phyloP scores from a whole-genome alignment of 257 asterid species.

The Nicotiana sylvestris region DNA sequence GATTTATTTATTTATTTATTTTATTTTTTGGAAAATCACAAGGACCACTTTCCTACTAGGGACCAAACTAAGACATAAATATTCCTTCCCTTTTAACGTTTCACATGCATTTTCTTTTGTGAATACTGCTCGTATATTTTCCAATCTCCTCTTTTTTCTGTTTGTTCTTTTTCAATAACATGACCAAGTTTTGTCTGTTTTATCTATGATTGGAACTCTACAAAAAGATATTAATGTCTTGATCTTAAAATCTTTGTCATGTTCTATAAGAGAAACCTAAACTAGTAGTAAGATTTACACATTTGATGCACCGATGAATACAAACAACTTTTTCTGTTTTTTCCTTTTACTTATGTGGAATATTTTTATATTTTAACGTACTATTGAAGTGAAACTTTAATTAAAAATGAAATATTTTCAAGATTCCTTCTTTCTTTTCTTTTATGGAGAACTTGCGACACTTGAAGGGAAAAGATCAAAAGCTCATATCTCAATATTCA shows the following conservation, averaged over 20 bases:
- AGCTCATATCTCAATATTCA: too few relatives aligned
- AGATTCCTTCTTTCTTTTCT: too few relatives aligned
- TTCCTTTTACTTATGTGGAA: neutral
- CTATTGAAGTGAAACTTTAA: too few relatives aligned
- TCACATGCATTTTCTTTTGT: neutral
- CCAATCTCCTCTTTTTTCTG: neutral
- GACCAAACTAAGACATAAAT: neutral
- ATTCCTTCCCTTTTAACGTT: neutral
- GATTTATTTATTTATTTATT: neutral
- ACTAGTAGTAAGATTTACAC: neutral
- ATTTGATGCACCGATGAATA: neutral
- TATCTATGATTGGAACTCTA: neutral
- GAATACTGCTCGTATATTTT: neutral
- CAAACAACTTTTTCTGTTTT: neutral
- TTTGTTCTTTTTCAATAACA: neutral
- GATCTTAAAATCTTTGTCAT: neutral
- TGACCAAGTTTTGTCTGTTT: neutral
- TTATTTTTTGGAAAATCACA: neutral
- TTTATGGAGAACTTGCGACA: too few relatives aligned
- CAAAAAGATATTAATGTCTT: neutral
- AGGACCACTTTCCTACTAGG: constrained; percentile 5
- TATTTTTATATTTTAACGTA: too few relatives aligned
- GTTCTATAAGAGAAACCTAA: neutral
- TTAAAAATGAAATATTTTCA: too few relatives aligned
- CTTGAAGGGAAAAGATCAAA: too few relatives aligned